A percentile compares a stretch with the other conserved stretches of the same genome.
These are phyloP conservation scores for Pseudonitzschia pungens DNA, from an alignment of 108 stramenopile genomes.

Conservation along the genomic window DNA sequence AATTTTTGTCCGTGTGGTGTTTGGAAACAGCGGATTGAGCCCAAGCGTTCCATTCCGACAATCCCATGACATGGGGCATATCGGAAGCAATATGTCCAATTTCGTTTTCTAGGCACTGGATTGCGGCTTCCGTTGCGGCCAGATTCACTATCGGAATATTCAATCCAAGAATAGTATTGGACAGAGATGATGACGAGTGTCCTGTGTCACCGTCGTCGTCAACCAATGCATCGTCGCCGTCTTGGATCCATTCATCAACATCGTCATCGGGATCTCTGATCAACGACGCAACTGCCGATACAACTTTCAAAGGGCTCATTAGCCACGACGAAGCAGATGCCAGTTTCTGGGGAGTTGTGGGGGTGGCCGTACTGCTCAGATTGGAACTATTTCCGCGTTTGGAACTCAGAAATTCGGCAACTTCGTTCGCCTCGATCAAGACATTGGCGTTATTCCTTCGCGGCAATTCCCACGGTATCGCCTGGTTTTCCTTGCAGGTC, in stretches of 20 bases:
- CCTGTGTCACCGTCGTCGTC: background rate
- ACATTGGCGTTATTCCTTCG: background rate
- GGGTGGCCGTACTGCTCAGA: background rate
- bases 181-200: background rate
- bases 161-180: background rate
- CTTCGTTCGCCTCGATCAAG: conserved; percentile 12
- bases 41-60: conserved; percentile 15
- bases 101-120: conserved; percentile 5
- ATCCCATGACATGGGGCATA: background rate
- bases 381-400: background rate
- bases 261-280: conserved; percentile 5
- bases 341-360: background rate
- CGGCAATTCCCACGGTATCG: conserved; percentile 29
- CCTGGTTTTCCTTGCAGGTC: conserved; percentile 10
- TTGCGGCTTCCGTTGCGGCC: background rate
- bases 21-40: conserved; percentile 1
- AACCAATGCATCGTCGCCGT: conserved; percentile 15
- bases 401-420: conserved; percentile 1
- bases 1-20: background rate
- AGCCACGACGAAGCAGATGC: background rate
- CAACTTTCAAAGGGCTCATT: background rate
- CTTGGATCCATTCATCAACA: conserved; percentile 15
- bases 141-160: conserved; percentile 1
- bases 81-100: background rate
- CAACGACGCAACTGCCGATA: conserved; percentile 1